phyloP scores from a whole-genome alignment of 352 stramenopile species.

The Discostella stelligera region DNA sequence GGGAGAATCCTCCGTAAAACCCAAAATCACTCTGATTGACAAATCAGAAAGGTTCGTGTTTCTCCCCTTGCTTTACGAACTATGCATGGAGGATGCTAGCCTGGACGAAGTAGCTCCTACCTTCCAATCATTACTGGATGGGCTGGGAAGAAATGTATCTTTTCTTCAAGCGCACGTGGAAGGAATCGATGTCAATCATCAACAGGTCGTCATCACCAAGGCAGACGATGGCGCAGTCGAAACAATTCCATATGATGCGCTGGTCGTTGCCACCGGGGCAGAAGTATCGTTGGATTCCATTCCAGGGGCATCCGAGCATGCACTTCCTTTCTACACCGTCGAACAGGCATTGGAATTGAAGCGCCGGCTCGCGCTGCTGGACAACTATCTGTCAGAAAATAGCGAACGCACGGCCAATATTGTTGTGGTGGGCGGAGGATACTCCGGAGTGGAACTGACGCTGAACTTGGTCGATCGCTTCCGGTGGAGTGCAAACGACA shows the following conservation, averaged over 20 bases:
- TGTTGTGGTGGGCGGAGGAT: conserved; percentile 54
- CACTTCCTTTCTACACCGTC: conserved; percentile 57
- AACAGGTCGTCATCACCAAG: conserved; percentile 31
- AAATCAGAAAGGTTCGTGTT: conserved; percentile 55
- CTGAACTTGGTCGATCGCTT: conserved; percentile 49
- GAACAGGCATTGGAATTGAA: conserved; percentile 46
- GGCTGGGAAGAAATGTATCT: conserved; percentile 16
- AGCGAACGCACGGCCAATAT: conserved; percentile 24
- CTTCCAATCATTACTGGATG: conserved; percentile 46
- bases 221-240: conserved; percentile 1
- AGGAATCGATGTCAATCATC: conserved; percentile 42
- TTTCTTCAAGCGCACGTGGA: conserved; percentile 42
- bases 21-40: conserved; percentile 55
- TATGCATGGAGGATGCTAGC: conserved; percentile 46
- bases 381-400: conserved; percentile 21
- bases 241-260: conserved; percentile 50
- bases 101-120: conserved; percentile 54
- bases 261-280: conserved; percentile 51
- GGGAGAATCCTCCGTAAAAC: conserved; percentile 14
- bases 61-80: conserved; percentile 57
- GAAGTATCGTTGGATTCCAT: conserved; percentile 48
- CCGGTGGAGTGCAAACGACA: neutral
- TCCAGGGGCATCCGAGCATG: conserved; percentile 27
- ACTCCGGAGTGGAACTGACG: conserved; percentile 56
- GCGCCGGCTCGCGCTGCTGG: conserved; percentile 32